These are phyloP conservation scores for Sclerotinia spermophila DNA, from an alignment of 2,329 filamentous ascomycete species.

Conservation along the genomic window DNA sequence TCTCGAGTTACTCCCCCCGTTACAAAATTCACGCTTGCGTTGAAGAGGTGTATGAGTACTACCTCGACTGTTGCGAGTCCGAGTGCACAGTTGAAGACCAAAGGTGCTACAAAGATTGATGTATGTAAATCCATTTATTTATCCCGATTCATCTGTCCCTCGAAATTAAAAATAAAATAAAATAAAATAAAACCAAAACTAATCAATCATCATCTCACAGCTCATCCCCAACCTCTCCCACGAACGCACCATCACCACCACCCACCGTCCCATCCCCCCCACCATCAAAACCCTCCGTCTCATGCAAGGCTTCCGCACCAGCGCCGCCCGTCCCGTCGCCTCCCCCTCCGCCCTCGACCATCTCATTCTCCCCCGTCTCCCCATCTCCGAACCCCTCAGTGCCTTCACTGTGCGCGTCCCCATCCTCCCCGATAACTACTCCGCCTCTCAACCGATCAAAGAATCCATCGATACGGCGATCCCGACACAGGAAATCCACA, in stretches of 20 bases:
- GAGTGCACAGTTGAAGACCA: conserved; percentile 27
- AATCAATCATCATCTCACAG: conserved; percentile 20
- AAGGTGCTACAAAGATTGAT: conserved; percentile 32
- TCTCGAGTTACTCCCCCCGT: conserved; percentile 36
- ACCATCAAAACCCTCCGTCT: conserved; percentile 48
- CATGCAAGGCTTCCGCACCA: conserved; percentile 60
- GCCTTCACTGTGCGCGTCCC: conserved; percentile 47
- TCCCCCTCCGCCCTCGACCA: conserved; percentile 42
- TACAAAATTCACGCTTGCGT: conserved; percentile 29
- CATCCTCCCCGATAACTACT: conserved; percentile 54
- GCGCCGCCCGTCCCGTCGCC: conserved; percentile 41
- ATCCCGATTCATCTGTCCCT: not conserved
- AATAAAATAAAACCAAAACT: conserved; percentile 7
- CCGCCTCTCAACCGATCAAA: not conserved
- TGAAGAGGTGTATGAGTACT: conserved; percentile 29
- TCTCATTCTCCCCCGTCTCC: conserved; percentile 50
- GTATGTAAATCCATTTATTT: conserved; percentile 22
- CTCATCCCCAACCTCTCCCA: conserved; percentile 32
- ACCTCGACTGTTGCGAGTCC: conserved; percentile 28
- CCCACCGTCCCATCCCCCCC: conserved; percentile 38
- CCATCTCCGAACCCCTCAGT: conserved; percentile 30
- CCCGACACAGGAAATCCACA: conserved; percentile 46
- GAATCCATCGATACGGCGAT: conserved; percentile 45
- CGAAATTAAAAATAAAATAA: too few relatives aligned
- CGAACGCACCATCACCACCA: conserved; percentile 32